These are phyloP conservation scores for Ganoderma lucidum DNA, from an alignment of 1,284 basidiomycete genomes.

Conservation along the genomic window DNA sequence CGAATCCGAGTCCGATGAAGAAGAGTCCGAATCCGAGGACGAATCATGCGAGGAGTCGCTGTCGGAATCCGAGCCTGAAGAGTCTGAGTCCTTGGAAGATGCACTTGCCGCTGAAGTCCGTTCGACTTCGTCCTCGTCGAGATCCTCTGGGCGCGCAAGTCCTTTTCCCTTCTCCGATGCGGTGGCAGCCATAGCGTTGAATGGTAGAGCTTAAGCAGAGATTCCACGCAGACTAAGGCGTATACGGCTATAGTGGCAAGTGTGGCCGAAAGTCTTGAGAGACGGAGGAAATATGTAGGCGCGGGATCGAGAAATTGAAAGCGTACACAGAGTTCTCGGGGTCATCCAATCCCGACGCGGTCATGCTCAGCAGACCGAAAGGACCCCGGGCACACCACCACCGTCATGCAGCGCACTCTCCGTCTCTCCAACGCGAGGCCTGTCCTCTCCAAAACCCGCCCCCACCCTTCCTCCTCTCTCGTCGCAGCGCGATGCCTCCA, in stretches of 20 bases:
- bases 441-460: constrained; percentile 21
- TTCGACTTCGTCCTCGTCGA: constrained; percentile 32
- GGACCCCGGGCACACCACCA: constrained; percentile 29
- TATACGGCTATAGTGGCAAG: not conserved
- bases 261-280: constrained; percentile 3
- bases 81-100: constrained; percentile 37
- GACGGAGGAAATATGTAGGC: constrained; percentile 7
- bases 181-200: constrained; percentile 34
- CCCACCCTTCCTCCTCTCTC: constrained; percentile 7
- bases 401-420: constrained; percentile 31
- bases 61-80: constrained; percentile 40
- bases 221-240: not conserved
- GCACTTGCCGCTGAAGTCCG: constrained; percentile 38
- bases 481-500: constrained; percentile 24
- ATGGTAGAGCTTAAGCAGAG: not conserved
- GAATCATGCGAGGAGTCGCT: constrained; percentile 48
- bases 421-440: constrained; percentile 29
- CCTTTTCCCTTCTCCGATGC: constrained; percentile 53
- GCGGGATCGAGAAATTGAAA: constrained; percentile 26
- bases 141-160: constrained; percentile 41
- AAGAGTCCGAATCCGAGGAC: constrained; percentile 43
- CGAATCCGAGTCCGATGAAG: constrained; percentile 40
- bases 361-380: constrained; percentile 10
- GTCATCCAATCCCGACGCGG: constrained; percentile 22
- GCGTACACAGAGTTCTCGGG: constrained; percentile 32